Conservation (phyloP, 139 green algal species). For the Axilococcus clingmanii region DNA sequence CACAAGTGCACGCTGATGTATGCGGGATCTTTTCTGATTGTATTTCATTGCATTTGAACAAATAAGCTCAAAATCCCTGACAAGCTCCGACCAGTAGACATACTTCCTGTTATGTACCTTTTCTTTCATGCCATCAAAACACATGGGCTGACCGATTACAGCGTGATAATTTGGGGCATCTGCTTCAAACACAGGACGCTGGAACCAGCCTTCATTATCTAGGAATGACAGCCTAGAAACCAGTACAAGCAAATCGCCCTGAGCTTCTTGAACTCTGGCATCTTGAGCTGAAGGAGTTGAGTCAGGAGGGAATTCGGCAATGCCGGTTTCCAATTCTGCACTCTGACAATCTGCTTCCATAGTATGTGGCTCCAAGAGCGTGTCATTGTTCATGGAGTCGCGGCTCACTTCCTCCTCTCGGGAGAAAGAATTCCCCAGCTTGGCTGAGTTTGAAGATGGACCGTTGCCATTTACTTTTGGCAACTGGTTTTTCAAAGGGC, state of each 20-base stretch:
- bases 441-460: too few relatives aligned
- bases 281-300: too few relatives aligned
- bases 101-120: slow-evolving; percentile 37
- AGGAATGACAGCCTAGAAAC: slow-evolving; percentile 13
- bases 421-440: too few relatives aligned
- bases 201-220: slow-evolving; percentile 40
- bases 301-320: too few relatives aligned
- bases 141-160: slow-evolving; percentile 55
- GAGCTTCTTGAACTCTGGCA: too few relatives aligned
- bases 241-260: slow-evolving; percentile 17
- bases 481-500: too few relatives aligned
- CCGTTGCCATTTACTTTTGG: too few relatives aligned
- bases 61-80: slow-evolving; percentile 62
- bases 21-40: slow-evolving; percentile 42
- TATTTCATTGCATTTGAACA: slow-evolving; percentile 53
- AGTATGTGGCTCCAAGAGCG: too few relatives aligned
- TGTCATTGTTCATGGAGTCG: too few relatives aligned
- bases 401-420: too few relatives aligned
- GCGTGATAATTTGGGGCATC: slow-evolving; percentile 42
- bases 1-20: slow-evolving; percentile 42
- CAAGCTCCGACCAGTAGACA: slow-evolving; percentile 31
- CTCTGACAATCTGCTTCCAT: too few relatives aligned
- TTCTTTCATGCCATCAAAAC: slow-evolving; percentile 40
- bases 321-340: too few relatives aligned
- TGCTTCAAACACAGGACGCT: slow-evolving; percentile 34